Evolutionary conservation across 1,284 basidiomycete genomes (phyloP), one percentile per base, ranked within the genome.

Genomic region (Coniferiporia sulphurascens): DNA sequence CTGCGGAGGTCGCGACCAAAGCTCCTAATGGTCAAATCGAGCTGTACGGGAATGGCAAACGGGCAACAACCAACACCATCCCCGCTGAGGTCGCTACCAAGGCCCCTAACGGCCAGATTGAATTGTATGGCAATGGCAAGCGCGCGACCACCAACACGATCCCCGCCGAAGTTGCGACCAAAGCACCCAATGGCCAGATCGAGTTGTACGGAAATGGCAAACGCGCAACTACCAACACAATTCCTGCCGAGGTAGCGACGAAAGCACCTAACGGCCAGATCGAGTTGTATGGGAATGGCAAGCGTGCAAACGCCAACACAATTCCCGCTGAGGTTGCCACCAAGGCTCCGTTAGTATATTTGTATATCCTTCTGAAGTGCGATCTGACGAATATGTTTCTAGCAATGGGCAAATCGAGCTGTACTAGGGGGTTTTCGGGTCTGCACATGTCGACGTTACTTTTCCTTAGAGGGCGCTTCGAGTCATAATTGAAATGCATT

Each of bases 41-140:
- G 19, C 55, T 41, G 13, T 61, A 61, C 22, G 58, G 49, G n/a
- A 48, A 53, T 19, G 44, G 44, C 27, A 63, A 62, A 49, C 41
- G 22, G 34, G 13, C 50, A 61, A 55, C 65, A 63, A 52, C 64
- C 52, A 73, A 73, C 61, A 66, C 68, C 13, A 66, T 74, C 34
- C 73, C 72, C 3, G 73, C 68, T 1, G 74, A 76, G 59, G 60
- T 68, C 10, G 59, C 75, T 0, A 69, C 70, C 10, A 74, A 70
- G 50, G 69, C 72, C 0, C 64, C 67, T 27, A 59, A 68, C 48
- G 74, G 74, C 46, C 55, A 49, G 9, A 41, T 63, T n/a, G 54
- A 57, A 21, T 51, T 41, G 13, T 61, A 61, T 22, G 58, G 49
- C 36, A 48, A 3, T 67, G 9, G 65, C 68, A 53, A 60, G 59